phyloP scores from a whole-genome alignment of 495 filamentous ascomycete genomes.

The Cercophora scortea region DNA sequence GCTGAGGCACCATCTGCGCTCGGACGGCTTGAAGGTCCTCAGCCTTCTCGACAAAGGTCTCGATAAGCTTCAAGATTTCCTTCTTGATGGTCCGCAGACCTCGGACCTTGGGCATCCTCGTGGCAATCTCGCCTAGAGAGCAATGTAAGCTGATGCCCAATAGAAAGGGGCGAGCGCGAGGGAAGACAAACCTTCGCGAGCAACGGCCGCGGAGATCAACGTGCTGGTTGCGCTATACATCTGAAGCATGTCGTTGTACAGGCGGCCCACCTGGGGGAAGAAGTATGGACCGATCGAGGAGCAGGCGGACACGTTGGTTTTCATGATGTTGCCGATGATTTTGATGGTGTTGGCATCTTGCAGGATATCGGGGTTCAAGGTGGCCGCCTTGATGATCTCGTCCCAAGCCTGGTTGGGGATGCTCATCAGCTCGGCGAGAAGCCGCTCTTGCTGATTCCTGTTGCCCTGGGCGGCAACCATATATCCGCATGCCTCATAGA shows the following conservation, averaged over 20 bases:
- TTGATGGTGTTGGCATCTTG: slow-evolving; percentile 94
- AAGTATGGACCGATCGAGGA: slow-evolving; percentile 95
- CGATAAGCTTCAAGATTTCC: slow-evolving; percentile 96
- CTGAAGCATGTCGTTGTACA: slow-evolving; percentile 96
- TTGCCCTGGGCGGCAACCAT: slow-evolving; percentile 99
- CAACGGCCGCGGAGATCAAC: slow-evolving; percentile 87
- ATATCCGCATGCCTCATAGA: slow-evolving; percentile 98
- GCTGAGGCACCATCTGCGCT: slow-evolving; percentile 85
- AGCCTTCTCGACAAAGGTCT: slow-evolving; percentile 94
- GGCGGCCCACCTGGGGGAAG: slow-evolving; percentile 96
- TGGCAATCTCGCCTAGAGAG: slow-evolving; percentile 71
- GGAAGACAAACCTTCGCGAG: slow-evolving; percentile 62
- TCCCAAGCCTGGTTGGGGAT: slow-evolving; percentile 94
- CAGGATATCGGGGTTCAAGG: slow-evolving; percentile 69
- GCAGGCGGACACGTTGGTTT: slow-evolving; percentile 97
- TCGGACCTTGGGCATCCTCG: slow-evolving; percentile 92
- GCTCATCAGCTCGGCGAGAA: slow-evolving; percentile 87
- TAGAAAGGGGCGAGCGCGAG: slow-evolving; percentile 2
- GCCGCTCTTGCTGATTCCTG: slow-evolving; percentile 77
- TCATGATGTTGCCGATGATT: slow-evolving; percentile 99
- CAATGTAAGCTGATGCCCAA: slow-evolving; percentile 10
- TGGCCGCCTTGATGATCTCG: slow-evolving; percentile 78
- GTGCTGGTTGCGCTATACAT: slow-evolving; percentile 97
- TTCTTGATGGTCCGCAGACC: slow-evolving; percentile 98
- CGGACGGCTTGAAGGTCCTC: slow-evolving; percentile 93